Percentiles rank a stretch among this genome's conserved stretches.
phyloP scores from a whole-genome alignment of 1,284 basidiomycete genomes.

The Ustilago bromivora region DNA sequence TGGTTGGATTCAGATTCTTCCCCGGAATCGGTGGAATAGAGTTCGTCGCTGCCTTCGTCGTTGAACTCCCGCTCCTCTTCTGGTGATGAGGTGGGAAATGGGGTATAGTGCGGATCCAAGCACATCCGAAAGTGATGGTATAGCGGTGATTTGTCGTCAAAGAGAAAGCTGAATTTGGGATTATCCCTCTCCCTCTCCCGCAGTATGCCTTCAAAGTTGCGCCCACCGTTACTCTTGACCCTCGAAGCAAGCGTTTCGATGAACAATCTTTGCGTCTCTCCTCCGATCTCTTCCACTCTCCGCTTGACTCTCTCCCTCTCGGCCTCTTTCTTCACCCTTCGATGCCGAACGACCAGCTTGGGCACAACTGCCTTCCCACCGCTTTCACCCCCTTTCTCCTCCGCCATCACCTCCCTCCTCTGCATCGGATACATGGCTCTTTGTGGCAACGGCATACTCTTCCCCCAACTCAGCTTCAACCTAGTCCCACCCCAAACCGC shows the following conservation, averaged over 20 bases:
- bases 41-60: conserved; percentile 54
- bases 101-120: conserved; percentile 76
- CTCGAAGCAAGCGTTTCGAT: conserved; percentile 85
- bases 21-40: conserved; percentile 93
- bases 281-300: conserved; percentile 3
- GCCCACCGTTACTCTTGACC: conserved; percentile 84
- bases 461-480: conserved; percentile 92
- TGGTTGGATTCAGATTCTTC: conserved; percentile 87
- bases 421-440: conserved; percentile 32
- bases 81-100: conserved; percentile 30
- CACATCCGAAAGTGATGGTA: conserved; percentile 84
- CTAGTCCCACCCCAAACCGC: conserved; percentile 89
- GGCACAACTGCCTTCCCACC: conserved; percentile 9
- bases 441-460: conserved; percentile 85
- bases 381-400: not conserved
- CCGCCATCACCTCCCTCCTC: not conserved
- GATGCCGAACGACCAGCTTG: conserved; percentile 31
- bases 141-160: conserved; percentile 55
- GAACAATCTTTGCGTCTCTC: conserved; percentile 74
- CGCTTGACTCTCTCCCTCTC: conserved; percentile 4
- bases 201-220: conserved; percentile 80
- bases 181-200: conserved; percentile 83
- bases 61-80: conserved; percentile 4
- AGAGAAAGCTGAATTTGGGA: conserved; percentile 83
- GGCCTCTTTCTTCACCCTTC: not conserved